Base-by-base conservation (phyloP, 1,139 yeast genomes). In the Taphrina deformans region DNA sequence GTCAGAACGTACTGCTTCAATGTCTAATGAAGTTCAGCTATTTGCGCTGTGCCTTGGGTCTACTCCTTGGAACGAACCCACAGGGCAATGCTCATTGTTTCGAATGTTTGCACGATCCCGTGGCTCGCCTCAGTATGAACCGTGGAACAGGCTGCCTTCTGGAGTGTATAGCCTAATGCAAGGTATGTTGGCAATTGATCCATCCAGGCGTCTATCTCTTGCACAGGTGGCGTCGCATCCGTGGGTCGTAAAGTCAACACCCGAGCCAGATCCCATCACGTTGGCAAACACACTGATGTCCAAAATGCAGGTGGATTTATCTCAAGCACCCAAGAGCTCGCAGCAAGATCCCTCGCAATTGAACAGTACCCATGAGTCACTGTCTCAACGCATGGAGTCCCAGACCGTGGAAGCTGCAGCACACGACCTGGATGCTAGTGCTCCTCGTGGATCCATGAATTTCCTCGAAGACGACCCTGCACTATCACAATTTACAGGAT, bases 51-150 rank as follows among this genome's bases (percentile, higher is more conserved):
- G 84, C 26, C 79, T 85, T 0, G 89, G 89, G 0, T 83, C 82
- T 68, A 83, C 85, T 0, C 87, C 89, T 0, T 85, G 89, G 89
- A 85, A 83, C 67, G 81, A 81, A 70, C 88, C 88, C 0, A 78
- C 31, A 71, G 71, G 41, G 6, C 50, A 40, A 16, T 51, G 55
- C 46, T n/a, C 3, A 77, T 77, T 21, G 88, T 85, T 51, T 69
- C 75, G 75, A 0, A 83, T 82, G 68, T 86, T 79, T 69, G 73
- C 73, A 10, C 74, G 74, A 12, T 84, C 78, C 69, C 76, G 77
- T 45, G 78, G 79, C 41, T 86, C 85, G 5, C 80, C 79, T 33
- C 71, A 81, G 0, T 55, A 62, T 38, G 71, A 71, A 23, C 84
- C 86, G 0, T 85, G 89, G 89, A 76, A 77, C 26, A 77, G 75